Evolutionary conservation across 306 rosid species (phyloP), one percentile per base, ranked within the genome.

Genomic region (Potentilla sterilis): DNA sequence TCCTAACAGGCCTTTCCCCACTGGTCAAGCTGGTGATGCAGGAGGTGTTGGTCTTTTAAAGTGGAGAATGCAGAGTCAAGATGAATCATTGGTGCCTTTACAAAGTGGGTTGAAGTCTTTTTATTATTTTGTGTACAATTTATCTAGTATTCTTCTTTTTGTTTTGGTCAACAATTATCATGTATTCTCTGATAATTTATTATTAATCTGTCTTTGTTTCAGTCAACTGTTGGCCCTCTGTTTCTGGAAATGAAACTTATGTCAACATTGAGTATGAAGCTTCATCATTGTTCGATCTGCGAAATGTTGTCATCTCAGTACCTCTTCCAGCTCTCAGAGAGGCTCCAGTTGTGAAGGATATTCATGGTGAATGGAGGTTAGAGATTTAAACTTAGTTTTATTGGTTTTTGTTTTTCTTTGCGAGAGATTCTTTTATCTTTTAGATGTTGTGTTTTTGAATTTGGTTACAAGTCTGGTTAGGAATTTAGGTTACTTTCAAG

Each of bases 191-290:
- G 46, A 55, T 42, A 22, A 43, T 76, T 87, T 54, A 65, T 41
- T 70, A 79, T 75, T 59, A 48, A 2, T 75, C 42, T 69, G 28
- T 81, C 54, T 73, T 52, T 74, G 66, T 81, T 90, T 83, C 93
- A 92, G 99, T 96, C 86, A 96, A 92, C 85, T 96, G 99, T 81
- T 96, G 97, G 99, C 99, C 99, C 69, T 89, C 98, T 61, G 90
- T 89, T 81, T 96, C 97, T 84, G 98, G 99, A 77, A 90, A 88
- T 82, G 99, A 92, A 80, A 95, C 97, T 78, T 95, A 89, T 74
- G 99, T 95, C 65, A 95, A 88, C 86, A 90, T 95, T 84, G 99
- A 95, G 74, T 95, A 95, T 35, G 99, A 95, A 67, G 96, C 99
- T 74, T 90, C 97, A 12, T 81, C 97, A 70, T 79, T 90, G 93